Conservation (phyloP, 805 yeast species). For the Komagataella phaffii region DNA sequence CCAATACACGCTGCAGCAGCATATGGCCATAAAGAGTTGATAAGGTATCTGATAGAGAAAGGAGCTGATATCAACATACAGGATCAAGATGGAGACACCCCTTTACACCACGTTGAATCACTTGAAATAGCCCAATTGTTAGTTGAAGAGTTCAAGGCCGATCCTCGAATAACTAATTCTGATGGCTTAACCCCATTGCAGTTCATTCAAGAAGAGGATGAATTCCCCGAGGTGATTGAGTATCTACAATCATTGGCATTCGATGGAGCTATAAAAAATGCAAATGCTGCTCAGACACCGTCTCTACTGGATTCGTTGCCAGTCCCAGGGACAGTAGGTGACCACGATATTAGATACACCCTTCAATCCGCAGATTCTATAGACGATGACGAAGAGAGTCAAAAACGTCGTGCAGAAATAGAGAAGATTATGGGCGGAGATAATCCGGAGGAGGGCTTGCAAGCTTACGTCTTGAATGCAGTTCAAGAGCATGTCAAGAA, state of each 20-base stretch:
- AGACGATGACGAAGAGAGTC: conserved; percentile 29
- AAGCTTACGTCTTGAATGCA: conserved; percentile 51
- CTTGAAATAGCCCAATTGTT: conserved; percentile 48
- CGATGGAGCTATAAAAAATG: conserved; percentile 12
- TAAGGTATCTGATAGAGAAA: conserved; percentile 35
- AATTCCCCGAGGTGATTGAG: conserved; percentile 62
- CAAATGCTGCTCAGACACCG: conserved; percentile 5
- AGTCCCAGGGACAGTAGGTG: conserved; percentile 22
- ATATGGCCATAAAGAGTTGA: conserved; percentile 66
- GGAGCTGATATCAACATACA: conserved; percentile 76
- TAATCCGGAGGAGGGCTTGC: conserved; percentile 67
- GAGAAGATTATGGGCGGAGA: conserved; percentile 62
- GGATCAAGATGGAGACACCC: conserved; percentile 91
- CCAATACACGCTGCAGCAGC: conserved; percentile 97
- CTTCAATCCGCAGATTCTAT: conserved; percentile 29
- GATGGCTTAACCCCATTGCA: conserved; percentile 69
- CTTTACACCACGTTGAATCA: conserved; percentile 83
- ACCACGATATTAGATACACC: conserved; percentile 44
- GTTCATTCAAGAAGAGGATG: conserved; percentile 74
- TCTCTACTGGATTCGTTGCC: conserved; percentile 3
- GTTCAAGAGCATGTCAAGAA: conserved; percentile 31
- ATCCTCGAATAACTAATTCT: conserved; percentile 44
- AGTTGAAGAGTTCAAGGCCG: conserved; percentile 58
- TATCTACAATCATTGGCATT: conserved; percentile 38
- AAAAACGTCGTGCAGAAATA: conserved; percentile 46